These are phyloP conservation scores for Malassezia obtusa DNA, from an alignment of 1,284 basidiomycete genomes.

Conservation along the genomic window DNA sequence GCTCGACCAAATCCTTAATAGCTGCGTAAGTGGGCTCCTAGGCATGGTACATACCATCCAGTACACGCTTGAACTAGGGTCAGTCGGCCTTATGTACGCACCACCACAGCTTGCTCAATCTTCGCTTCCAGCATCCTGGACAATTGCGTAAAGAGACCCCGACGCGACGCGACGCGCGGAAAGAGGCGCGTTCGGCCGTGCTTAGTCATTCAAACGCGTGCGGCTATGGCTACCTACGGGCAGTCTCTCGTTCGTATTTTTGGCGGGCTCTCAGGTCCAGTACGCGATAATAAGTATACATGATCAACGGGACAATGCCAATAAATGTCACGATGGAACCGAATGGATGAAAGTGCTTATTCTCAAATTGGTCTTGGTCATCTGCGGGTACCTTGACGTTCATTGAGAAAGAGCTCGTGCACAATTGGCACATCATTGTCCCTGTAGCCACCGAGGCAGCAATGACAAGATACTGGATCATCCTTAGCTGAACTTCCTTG, in stretches of 20 bases:
- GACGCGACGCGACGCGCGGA: conserved; percentile 8
- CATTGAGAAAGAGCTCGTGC: conserved; percentile 35
- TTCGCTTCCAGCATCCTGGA: conserved; percentile 16
- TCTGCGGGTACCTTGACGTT: conserved; percentile 51
- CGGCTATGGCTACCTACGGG: background rate
- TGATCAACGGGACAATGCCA: background rate
- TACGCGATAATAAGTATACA: background rate
- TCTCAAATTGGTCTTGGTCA: background rate
- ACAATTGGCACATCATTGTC: conserved; percentile 51
- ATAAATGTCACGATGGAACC: background rate
- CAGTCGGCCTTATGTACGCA: conserved; percentile 1
- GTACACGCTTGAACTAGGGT: conserved; percentile 15
- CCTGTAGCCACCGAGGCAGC: conserved; percentile 62
- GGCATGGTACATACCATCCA: conserved; percentile 11
- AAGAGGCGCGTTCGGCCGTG: conserved; percentile 6
- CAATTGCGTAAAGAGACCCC: background rate
- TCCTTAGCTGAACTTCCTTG: conserved; percentile 31
- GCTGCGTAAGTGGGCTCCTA: conserved; percentile 51
- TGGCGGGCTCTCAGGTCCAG: background rate
- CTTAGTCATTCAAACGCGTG: conserved; percentile 6
- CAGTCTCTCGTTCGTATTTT: conserved; percentile 1
- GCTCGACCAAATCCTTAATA: conserved; percentile 92
- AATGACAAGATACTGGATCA: conserved; percentile 49
- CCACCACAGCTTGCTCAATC: conserved; percentile 19
- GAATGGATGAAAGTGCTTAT: background rate